Evolutionary conservation across 2,329 filamentous ascomycete genomes (phyloP), one percentile per base, ranked within the genome.

Genomic region (Aureobasidium sp.): DNA sequence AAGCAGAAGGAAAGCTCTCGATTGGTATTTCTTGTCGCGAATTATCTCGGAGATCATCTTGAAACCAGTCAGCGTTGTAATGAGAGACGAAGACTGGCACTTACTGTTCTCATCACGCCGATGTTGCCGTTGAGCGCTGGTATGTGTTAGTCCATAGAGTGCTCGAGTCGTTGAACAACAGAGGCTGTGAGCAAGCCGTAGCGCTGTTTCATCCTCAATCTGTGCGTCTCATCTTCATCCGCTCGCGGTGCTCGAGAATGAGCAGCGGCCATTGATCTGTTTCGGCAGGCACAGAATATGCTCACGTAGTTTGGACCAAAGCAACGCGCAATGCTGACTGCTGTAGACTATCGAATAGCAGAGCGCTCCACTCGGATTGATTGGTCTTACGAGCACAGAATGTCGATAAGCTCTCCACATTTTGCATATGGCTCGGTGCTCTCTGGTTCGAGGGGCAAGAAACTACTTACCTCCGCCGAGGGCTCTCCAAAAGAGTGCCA

Each of bases 41-140:
- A 90, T 84, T 37, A 88, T 87, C 72, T 91, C 88, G 1, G 82
- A 82, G 50, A 90, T 87, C 82, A 90, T 87, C 6, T 68, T 36
- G 4, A 7, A 20, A 5, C 8, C 7, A 13, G 20, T 61, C 37
- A 61, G 58, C 17, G 36, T 34, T 20, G 20, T 10, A 44, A 36
- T 15, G 13, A 15, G 13, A 42, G 23, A 7, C 13, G 5, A 15
- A 23, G 20, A 5, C 15, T 56, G 34, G 27, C 29, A 37, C 66
- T 37, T 61, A 67, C 65, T 0, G 87, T 89, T 64, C 87, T 78
- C 85, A 90, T 87, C 3, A 90, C 86, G 0, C 87, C 87, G 1
- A 89, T 82, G 69, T 90, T 91, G 1, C 87, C 88, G 70, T 90
- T 90, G 53, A 89, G 72, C 12, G 83, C 64, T 62, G 32, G 3